phyloP scores from a whole-genome alignment of 768 basidiomycete species.

The Chalciporus pseudorubinellus region DNA sequence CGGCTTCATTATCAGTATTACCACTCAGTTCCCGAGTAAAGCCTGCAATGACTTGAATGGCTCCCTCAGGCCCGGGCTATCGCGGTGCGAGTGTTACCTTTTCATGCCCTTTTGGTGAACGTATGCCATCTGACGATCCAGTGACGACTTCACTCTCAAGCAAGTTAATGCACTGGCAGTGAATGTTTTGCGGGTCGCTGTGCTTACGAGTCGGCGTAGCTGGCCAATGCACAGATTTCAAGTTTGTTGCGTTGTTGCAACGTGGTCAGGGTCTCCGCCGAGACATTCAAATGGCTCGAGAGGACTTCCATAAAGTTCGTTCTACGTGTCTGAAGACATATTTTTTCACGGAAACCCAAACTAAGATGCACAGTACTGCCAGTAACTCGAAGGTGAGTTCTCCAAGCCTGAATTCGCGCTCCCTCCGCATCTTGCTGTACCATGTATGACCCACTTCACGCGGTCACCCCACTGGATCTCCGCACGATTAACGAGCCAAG shows the following conservation, averaged over 20 bases:
- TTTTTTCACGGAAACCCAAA: no score
- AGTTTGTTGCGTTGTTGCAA: neutral
- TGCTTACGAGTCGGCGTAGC: neutral
- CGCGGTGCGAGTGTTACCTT: no score
- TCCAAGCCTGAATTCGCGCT: neutral
- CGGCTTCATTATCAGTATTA: no score
- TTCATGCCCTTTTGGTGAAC: no score
- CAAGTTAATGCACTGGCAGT: no score
- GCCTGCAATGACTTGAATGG: no score
- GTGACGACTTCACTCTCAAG: neutral
- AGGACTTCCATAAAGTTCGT: neutral
- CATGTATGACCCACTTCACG: neutral
- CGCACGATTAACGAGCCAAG: neutral
- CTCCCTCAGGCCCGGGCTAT: no score
- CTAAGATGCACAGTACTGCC: neutral
- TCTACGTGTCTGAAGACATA: no score
- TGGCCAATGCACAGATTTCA: neutral
- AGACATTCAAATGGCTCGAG: no score
- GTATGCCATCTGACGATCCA: neutral
- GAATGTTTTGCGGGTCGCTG: neutral
- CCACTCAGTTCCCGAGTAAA: no score
- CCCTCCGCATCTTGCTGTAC: neutral
- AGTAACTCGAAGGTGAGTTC: neutral
- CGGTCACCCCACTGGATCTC: neutral
- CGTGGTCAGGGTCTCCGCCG: neutral